phyloP scores from a whole-genome alignment of 78 protist genomes.

The Polysphondylium violaceum region DNA sequence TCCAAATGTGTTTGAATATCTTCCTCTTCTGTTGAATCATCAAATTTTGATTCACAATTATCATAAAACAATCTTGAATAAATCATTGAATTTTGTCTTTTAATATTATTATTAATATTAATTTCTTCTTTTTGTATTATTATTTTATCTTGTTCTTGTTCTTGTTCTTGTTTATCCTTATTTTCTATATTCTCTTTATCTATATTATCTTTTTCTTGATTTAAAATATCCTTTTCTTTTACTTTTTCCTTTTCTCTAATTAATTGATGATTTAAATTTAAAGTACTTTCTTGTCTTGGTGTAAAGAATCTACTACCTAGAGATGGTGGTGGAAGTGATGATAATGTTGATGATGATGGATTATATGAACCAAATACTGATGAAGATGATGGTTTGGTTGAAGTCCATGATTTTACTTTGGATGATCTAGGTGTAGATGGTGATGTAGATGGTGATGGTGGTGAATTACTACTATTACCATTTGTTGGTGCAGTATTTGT shows the following conservation, averaged over 20 bases:
- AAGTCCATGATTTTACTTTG: background rate
- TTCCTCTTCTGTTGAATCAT: conserved; percentile 38
- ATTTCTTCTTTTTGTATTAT: background rate
- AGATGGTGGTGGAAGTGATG: background rate
- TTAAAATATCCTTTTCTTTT: background rate
- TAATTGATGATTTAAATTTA: background rate
- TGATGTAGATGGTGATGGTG: background rate
- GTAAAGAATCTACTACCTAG: conserved; percentile 22
- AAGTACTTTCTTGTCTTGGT: conserved; percentile 11
- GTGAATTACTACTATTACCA: background rate
- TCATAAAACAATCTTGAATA: conserved; percentile 11
- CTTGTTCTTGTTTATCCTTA: background rate
- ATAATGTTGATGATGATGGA: background rate
- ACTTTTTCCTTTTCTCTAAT: background rate
- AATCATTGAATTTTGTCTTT: conserved; percentile 26
- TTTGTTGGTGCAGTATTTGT: background rate
- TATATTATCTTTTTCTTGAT: background rate
- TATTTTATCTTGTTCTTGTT: background rate
- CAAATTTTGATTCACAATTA: conserved; percentile 32
- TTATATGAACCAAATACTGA: background rate
- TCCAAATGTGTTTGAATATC: conserved; percentile 18
- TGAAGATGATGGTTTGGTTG: background rate
- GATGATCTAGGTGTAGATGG: background rate
- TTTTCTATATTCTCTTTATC: background rate
- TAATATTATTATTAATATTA: background rate